Evolutionary conservation across 2,329 filamentous ascomycete genomes (phyloP).

Genomic region (Teratosphaeria destructans): DNA sequence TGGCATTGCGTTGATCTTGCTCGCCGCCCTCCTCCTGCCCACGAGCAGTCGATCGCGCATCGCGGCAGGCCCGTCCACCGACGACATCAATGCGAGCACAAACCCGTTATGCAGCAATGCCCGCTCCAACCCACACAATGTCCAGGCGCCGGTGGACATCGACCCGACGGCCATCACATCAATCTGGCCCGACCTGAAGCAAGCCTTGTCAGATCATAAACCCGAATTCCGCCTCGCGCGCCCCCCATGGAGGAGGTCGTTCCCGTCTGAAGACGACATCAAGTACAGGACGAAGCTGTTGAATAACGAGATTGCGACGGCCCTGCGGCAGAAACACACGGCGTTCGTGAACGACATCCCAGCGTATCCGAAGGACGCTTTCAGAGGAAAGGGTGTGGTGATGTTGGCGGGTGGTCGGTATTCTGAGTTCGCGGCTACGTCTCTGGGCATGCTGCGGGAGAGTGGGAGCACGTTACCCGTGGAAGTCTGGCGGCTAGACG

Average conservation of each 20-base stretch:
- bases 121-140: background rate
- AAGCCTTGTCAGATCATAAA: background rate
- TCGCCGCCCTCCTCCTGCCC: background rate
- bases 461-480: constrained; percentile 35
- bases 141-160: background rate
- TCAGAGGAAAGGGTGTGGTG: constrained; percentile 23
- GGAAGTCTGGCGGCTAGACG: constrained; percentile 35
- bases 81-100: background rate
- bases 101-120: background rate
- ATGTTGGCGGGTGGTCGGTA: constrained; percentile 33
- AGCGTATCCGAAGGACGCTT: constrained; percentile 5
- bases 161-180: background rate
- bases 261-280: background rate
- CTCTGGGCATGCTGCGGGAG: constrained; percentile 35
- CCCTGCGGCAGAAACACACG: constrained; percentile 2
- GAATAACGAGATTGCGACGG: background rate
- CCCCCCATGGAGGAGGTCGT: background rate
- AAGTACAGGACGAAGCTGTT: background rate
- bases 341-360: constrained; percentile 1
- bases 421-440: constrained; percentile 34
- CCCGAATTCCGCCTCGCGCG: background rate
- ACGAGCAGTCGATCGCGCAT: background rate
- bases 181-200: background rate
- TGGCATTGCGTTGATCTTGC: background rate
- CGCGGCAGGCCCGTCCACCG: background rate